A percentile compares a stretch with the other conserved stretches of the same genome.
phyloP scores from a whole-genome alignment of 306 rosid species.

The Potentilla sterilis region DNA sequence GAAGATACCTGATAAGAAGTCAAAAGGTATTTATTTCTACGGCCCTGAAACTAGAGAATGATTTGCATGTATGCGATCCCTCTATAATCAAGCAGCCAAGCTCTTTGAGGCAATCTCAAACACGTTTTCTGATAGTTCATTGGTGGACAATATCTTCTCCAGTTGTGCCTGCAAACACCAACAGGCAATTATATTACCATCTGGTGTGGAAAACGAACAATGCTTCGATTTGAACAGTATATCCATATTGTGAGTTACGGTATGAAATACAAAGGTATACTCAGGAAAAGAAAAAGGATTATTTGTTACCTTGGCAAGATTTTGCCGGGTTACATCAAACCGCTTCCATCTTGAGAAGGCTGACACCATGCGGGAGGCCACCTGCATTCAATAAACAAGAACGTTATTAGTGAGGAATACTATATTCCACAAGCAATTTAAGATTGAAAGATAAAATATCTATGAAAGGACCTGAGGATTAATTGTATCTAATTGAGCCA shows the following conservation, averaged over 20 bases:
- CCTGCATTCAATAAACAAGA: slow-evolving; percentile 40
- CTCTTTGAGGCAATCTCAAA: slow-evolving; percentile 96
- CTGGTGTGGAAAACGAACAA: not conserved
- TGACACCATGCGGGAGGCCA: slow-evolving; percentile 96
- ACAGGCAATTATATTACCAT: slow-evolving; percentile 1
- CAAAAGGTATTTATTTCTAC: not conserved
- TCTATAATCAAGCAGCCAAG: slow-evolving; percentile 54
- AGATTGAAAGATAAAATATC: not conserved
- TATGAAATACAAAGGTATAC: not conserved
- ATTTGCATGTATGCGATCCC: not conserved
- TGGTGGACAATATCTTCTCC: slow-evolving; percentile 77
- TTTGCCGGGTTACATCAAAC: slow-evolving; percentile 79
- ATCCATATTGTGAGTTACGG: not conserved
- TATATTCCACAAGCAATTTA: slow-evolving; percentile 4
- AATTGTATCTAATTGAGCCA: slow-evolving; percentile 71
- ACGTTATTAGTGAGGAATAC: not conserved
- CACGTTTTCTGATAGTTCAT: slow-evolving; percentile 90
- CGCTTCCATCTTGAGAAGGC: slow-evolving; percentile 97
- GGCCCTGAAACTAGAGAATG: not conserved
- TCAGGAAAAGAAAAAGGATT: not conserved
- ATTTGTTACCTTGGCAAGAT: slow-evolving; percentile 64
- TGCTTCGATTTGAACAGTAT: not conserved
- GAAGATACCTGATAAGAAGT: not conserved
- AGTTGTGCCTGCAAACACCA: slow-evolving; percentile 79
- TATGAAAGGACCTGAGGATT: slow-evolving; percentile 76